A percentile compares a stretch with the other conserved stretches of the same genome.
Conservation (phyloP, 176 grass and related monocot genomes). For the Zoysia japonica region DNA sequence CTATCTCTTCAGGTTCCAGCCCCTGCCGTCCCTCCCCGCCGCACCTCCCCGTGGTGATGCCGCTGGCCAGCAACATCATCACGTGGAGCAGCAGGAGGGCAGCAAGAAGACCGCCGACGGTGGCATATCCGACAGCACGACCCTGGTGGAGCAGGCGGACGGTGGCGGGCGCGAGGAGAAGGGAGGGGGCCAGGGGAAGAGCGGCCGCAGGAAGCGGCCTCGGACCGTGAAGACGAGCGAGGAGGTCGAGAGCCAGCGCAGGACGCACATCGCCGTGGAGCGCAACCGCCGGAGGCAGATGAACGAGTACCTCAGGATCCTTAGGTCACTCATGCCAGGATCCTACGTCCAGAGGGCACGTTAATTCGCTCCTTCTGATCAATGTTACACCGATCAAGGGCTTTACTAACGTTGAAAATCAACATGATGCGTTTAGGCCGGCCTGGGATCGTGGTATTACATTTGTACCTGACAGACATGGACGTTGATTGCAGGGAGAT, state of each 20-base stretch:
- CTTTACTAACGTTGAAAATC: too few species aligned
- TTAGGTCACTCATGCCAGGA: slow-evolving; percentile 76
- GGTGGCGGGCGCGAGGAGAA: neutral
- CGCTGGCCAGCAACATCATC: neutral
- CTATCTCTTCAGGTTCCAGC: slow-evolving; percentile 82
- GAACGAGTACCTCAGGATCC: slow-evolving; percentile 83
- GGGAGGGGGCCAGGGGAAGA: slow-evolving; percentile 8
- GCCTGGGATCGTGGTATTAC: too few species aligned
- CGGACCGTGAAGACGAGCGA: slow-evolving; percentile 67
- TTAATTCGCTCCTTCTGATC: too few species aligned
- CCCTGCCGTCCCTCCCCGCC: neutral
- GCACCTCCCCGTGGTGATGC: too few species aligned
- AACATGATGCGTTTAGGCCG: too few species aligned
- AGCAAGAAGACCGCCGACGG: slow-evolving; percentile 45
- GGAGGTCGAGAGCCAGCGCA: slow-evolving; percentile 91
- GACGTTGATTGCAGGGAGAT: slow-evolving; percentile 62
- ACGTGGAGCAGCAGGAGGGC: slow-evolving; percentile 18
- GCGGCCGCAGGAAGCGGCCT: slow-evolving; percentile 73
- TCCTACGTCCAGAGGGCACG: slow-evolving; percentile 83
- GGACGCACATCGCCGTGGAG: slow-evolving; percentile 95
- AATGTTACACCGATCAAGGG: too few species aligned
- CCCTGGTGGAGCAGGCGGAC: slow-evolving; percentile 44
- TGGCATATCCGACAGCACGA: slow-evolving; percentile 48
- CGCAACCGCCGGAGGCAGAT: slow-evolving; percentile 78
- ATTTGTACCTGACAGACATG: too few species aligned